Base-by-base conservation (phyloP, 1,284 basidiomycete species). In the Trametes versicolor region DNA sequence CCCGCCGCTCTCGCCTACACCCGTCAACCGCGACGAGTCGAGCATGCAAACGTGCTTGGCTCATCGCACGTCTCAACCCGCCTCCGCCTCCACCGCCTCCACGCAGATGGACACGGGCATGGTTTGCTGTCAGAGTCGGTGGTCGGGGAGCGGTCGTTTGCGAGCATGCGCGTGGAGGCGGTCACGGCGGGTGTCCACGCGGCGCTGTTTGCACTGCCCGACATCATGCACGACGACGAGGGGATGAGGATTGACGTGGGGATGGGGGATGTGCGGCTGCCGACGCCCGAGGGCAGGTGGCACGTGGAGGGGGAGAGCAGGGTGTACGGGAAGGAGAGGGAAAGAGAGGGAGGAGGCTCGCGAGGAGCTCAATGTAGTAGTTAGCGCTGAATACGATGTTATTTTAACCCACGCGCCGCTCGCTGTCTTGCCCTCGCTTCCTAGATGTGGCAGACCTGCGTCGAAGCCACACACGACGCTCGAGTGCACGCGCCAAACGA, bases 331-430 rank as follows among this genome's bases (percentile, higher is more conserved):
- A n/a, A n/a, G n/a, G n/a, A n/a, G n/a, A 36, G 45, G 12, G 58
- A 36, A 13, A 39, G n/a, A n/a, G 41, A n/a, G 41, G 19, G 41
- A 43, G 17, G 19, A 17, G 17, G 19, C 6, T 2, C 84, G 92
- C 36, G 93, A 95, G 73, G 85, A 89, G 63, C 75, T 91, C 55
- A 92, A n/a, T n/a, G n/a, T n/a, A n/a, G n/a, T n/a, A n/a, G n/a
- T n/a, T n/a, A n/a, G n/a, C n/a, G n/a, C n/a, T n/a, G n/a, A n/a
- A n/a, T n/a, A n/a, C n/a, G n/a, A n/a, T n/a, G n/a, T n/a, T n/a
- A n/a, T n/a, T n/a, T n/a, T n/a, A n/a, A n/a, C n/a, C n/a, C n/a
- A n/a, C n/a, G n/a, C n/a, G n/a, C n/a, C n/a, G n/a, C n/a, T n/a
- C n/a, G n/a, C n/a, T n/a, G n/a, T n/a, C n/a, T n/a, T n/a, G n/a